Conservation (phyloP, 1,139 yeast genomes). For the Sugiyamaella japonica region DNA sequence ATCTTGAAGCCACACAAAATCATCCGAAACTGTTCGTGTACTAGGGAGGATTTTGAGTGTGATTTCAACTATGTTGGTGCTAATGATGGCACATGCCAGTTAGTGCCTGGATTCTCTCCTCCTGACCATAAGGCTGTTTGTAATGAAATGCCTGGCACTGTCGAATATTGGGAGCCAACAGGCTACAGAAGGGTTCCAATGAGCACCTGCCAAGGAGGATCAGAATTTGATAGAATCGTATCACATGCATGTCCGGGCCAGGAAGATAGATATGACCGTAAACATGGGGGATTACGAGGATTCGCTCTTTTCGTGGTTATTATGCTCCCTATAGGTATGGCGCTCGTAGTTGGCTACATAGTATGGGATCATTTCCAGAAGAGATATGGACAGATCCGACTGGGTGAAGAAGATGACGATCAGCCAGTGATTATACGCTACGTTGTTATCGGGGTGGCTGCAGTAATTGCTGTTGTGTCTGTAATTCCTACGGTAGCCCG, state of each 20-base stretch:
- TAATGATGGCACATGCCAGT: conserved; percentile 80
- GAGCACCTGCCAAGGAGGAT: conserved; percentile 75
- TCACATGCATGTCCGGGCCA: conserved; percentile 88
- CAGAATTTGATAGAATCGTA: conserved; percentile 62
- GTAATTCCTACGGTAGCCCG: conserved; percentile 34
- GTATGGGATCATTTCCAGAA: conserved; percentile 80
- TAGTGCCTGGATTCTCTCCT: conserved; percentile 70
- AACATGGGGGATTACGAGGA: conserved; percentile 60
- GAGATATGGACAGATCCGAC: conserved; percentile 81
- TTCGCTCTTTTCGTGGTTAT: conserved; percentile 54
- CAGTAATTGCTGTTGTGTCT: conserved; percentile 37
- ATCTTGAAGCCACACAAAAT: conserved; percentile 60
- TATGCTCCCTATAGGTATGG: conserved; percentile 57
- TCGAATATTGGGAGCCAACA: conserved; percentile 76
- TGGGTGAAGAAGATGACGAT: conserved; percentile 65
- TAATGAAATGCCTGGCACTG: conserved; percentile 49
- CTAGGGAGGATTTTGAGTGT: conserved; percentile 90
- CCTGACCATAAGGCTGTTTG: conserved; percentile 68
- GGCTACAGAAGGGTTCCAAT: conserved; percentile 76
- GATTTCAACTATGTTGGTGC: conserved; percentile 78
- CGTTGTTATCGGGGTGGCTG: conserved; percentile 36
- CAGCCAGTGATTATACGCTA: conserved; percentile 31
- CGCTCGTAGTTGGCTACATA: conserved; percentile 62
- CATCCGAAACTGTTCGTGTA: conserved; percentile 73
- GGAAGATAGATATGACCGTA: conserved; percentile 59